Evolutionary conservation across 345 rosid species (phyloP).

Genomic region (Gossypium thurberi): DNA sequence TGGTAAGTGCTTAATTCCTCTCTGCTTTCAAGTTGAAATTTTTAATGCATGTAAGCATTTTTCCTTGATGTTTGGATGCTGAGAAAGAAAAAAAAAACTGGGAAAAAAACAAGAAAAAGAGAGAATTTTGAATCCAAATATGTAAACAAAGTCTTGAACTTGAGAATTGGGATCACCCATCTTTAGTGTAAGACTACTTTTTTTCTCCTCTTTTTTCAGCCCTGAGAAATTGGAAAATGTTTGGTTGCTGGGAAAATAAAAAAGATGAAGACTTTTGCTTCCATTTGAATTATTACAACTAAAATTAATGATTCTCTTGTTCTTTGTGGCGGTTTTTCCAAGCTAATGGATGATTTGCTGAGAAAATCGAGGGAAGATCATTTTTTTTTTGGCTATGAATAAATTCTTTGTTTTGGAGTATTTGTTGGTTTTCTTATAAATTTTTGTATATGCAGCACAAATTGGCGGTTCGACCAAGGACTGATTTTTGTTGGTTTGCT

Average conservation of each 20-base stretch:
- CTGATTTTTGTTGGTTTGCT: slow-evolving; percentile 5
- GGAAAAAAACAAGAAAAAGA: not conserved
- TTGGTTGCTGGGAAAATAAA: slow-evolving; percentile 7
- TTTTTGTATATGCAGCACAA: not conserved
- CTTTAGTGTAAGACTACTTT: not conserved
- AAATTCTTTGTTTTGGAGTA: not conserved
- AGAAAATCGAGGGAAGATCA: not conserved
- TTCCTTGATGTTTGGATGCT: slow-evolving; percentile 4
- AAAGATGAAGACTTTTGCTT: not conserved
- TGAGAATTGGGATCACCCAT: not conserved
- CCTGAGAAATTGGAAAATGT: not conserved
- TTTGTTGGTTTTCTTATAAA: not conserved
- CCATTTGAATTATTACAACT: not conserved
- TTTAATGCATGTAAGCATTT: not conserved
- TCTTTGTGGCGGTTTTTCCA: not conserved
- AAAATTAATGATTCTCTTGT: not conserved
- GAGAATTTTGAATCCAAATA: not conserved
- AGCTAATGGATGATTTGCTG: not conserved
- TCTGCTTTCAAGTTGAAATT: not conserved
- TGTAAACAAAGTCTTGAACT: not conserved
- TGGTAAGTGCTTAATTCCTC: not conserved
- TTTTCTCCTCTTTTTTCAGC: not conserved
- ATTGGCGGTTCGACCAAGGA: slow-evolving; percentile 3
- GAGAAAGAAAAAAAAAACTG: slow-evolving; percentile 5
- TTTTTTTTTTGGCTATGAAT: not conserved